phyloP scores from a whole-genome alignment of 1,284 basidiomycete genomes.

The Xerocomus tenax region DNA sequence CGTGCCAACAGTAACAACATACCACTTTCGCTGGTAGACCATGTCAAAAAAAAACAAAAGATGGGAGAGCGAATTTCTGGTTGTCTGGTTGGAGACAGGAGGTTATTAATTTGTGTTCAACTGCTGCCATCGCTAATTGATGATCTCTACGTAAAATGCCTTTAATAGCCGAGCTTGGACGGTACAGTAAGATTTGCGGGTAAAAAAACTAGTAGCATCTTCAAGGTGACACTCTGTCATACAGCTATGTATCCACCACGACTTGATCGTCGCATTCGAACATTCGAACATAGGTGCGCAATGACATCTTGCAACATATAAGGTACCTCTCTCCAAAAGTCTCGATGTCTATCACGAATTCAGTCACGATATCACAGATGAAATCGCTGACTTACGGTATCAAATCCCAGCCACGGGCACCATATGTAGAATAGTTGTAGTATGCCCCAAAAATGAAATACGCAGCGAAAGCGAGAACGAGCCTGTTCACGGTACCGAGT shows the following conservation, averaged over 20 bases:
- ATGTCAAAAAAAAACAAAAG: conserved; percentile 30
- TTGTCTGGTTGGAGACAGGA: conserved; percentile 21
- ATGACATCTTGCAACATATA: conserved; percentile 72
- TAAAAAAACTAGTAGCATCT: conserved; percentile 7
- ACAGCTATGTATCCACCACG: conserved; percentile 71
- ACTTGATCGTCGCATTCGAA: conserved; percentile 56
- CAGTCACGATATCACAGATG: conserved; percentile 3
- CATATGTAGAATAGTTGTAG: conserved; percentile 77
- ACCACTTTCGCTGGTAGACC: conserved; percentile 28
- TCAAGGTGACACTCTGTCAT: conserved; percentile 32
- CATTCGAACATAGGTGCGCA: conserved; percentile 63
- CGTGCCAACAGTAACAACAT: conserved; percentile 41
- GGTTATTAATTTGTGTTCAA: conserved; percentile 19
- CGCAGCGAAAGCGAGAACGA: conserved; percentile 54
- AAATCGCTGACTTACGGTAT: conserved; percentile 53
- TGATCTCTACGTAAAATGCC: conserved; percentile 15
- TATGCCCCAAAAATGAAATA: conserved; percentile 74
- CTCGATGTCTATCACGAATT: conserved; percentile 54
- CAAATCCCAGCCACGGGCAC: conserved; percentile 68
- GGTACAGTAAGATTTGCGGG: neutral
- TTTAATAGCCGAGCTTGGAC: neutral
- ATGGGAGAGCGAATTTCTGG: neutral
- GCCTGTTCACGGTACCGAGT: conserved; percentile 33
- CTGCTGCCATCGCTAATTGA: conserved; percentile 9
- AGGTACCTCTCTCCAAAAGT: conserved; percentile 81